Conservation (phyloP, 2,329 filamentous ascomycete genomes). For the Colletotrichum echinochloae region DNA sequence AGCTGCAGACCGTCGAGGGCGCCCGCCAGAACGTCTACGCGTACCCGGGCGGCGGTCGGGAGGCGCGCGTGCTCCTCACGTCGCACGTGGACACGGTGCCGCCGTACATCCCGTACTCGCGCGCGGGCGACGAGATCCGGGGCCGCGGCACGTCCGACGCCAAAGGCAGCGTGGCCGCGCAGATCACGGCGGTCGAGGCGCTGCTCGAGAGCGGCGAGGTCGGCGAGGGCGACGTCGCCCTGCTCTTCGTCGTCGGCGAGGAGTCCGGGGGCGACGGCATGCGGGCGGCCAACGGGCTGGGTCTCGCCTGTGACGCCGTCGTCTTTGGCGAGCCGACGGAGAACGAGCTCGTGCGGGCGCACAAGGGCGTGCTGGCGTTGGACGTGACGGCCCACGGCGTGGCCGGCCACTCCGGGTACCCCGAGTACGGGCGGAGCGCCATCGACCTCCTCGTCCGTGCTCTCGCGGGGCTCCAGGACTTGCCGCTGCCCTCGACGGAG, state of each 20-base stretch:
- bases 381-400: constrained; percentile 76
- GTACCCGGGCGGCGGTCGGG: constrained; percentile 62
- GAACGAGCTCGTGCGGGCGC: constrained; percentile 85
- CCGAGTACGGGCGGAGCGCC: constrained; percentile 87
- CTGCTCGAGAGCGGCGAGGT: constrained; percentile 59
- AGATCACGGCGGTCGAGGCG: constrained; percentile 74
- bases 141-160: constrained; percentile 82
- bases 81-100: constrained; percentile 87
- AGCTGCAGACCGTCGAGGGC: constrained; percentile 48
- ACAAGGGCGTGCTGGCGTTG: constrained; percentile 86
- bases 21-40: constrained; percentile 82
- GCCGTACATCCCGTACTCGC: constrained; percentile 77
- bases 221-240: constrained; percentile 62
- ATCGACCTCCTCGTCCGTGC: constrained; percentile 83
- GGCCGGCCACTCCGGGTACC: constrained; percentile 90
- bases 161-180: constrained; percentile 77
- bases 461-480: constrained; percentile 71
- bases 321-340: constrained; percentile 97
- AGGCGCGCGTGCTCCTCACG: constrained; percentile 72
- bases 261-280: constrained; percentile 87
- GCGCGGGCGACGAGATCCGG: constrained; percentile 67
- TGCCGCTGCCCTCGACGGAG: constrained; percentile 79
- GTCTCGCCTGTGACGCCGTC: constrained; percentile 69
- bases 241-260: constrained; percentile 83
- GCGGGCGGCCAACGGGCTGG: constrained; percentile 55